Conservation (phyloP, 371 early-diverging fungal species). For the Rhizopus sp. region DNA sequence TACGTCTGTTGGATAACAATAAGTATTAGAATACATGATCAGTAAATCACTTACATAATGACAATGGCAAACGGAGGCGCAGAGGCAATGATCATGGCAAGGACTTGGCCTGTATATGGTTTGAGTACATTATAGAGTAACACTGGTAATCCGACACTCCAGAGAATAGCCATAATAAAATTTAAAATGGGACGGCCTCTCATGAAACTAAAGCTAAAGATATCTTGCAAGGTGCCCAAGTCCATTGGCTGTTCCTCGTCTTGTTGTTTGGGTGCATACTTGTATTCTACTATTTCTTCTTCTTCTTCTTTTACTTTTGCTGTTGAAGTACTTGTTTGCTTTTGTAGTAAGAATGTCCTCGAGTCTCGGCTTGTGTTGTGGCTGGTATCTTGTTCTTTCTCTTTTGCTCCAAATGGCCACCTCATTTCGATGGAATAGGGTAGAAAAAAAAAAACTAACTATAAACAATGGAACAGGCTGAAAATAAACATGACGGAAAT, state of each 20-base stretch:
- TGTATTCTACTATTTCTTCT: background rate
- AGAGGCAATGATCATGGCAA: slow-evolving; percentile 32
- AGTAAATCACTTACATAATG: slow-evolving; percentile 14
- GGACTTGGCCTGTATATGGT: slow-evolving; percentile 28
- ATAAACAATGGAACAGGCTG: background rate
- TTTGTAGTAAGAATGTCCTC: background rate
- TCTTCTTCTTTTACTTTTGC: background rate
- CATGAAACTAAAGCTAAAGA: slow-evolving; percentile 31
- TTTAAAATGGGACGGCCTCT: slow-evolving; percentile 30
- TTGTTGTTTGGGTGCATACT: slow-evolving; percentile 11
- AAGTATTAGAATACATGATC: background rate
- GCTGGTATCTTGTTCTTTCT: background rate
- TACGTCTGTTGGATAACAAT: slow-evolving; percentile 19
- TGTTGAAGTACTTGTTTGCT: background rate
- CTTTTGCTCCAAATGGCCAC: background rate
- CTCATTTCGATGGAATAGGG: background rate
- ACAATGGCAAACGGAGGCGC: slow-evolving; percentile 32
- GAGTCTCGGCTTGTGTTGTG: too few species aligned
- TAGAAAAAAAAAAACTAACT: background rate
- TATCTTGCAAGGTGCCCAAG: slow-evolving; percentile 23
- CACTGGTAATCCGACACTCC: slow-evolving; percentile 34
- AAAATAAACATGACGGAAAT: slow-evolving; percentile 2
- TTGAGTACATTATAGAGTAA: slow-evolving; percentile 25
- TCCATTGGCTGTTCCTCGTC: slow-evolving; percentile 34
- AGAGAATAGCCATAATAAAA: slow-evolving; percentile 29